Conservation (phyloP, 352 stramenopile genomes). For the Phytopythium boreale region DNA sequence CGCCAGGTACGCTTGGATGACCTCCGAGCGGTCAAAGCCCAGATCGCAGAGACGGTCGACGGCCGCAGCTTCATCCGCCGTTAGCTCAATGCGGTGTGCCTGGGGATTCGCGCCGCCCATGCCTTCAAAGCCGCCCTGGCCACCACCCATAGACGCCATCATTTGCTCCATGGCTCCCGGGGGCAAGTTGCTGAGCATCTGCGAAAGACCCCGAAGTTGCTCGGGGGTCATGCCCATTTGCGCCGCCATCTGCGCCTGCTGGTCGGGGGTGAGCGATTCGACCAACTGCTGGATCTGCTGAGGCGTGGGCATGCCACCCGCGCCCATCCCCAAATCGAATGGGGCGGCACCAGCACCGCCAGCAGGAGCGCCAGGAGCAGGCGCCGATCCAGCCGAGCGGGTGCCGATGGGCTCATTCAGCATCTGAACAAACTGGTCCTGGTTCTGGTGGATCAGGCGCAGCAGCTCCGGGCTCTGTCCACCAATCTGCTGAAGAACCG, state of each 20-base stretch:
- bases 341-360: constrained; percentile 24
- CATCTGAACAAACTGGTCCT: constrained; percentile 85
- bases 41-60: constrained; percentile 82
- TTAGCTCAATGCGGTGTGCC: constrained; percentile 72
- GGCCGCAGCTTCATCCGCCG: constrained; percentile 72
- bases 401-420: constrained; percentile 84
- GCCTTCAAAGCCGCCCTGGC: constrained; percentile 36
- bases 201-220: constrained; percentile 79
- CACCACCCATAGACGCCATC: constrained; percentile 76
- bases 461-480: constrained; percentile 80
- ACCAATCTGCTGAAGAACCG: constrained; percentile 85
- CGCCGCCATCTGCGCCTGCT: constrained; percentile 76
- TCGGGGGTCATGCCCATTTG: constrained; percentile 86
- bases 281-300: constrained; percentile 85
- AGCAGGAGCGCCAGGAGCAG: constrained; percentile 16
- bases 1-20: constrained; percentile 96
- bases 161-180: constrained; percentile 85
- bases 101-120: constrained; percentile 34
- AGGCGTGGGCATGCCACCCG: constrained; percentile 59
- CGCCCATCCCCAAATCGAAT: constrained; percentile 47
- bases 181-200: constrained; percentile 84
- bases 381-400: constrained; percentile 26
- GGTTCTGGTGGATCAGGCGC: constrained; percentile 83
- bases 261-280: constrained; percentile 70
- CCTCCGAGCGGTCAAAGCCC: constrained; percentile 90